Evolutionary conservation across 2,329 filamentous ascomycete species (phyloP), one percentile per base, ranked within the genome.

Genomic region (Fusarium stilboides): DNA sequence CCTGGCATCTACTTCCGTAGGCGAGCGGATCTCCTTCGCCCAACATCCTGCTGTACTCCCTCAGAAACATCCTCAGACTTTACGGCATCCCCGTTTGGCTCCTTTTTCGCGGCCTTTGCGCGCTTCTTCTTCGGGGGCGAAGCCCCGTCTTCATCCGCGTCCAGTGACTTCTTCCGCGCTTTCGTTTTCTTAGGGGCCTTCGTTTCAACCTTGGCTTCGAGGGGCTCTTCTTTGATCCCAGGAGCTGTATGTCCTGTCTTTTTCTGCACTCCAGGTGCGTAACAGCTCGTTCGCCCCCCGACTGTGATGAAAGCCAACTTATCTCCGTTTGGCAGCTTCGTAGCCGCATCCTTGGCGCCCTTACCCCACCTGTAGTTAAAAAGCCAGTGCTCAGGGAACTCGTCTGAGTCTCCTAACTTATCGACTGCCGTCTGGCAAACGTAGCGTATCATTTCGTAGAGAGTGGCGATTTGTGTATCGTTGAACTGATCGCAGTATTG

Each of bases 281-380:
- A 91, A 47, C 94, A 97, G 75, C 93, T 97, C 5, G 96, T 98
- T 45, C 96, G 85, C 3, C 95, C 94, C 1, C 95, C 95, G 1
- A 98, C 95, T 1, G 92, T 98, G 49, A 98, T 80, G 75, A 95
- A 96, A 0, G 90, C 89, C 45, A 98, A 90, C 79, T 92, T 94
- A 68, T 94, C 91, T 0, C 96, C 96, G 69, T 89, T 97, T 0
- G 95, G 95, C 28, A 98, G 80, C 49, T 86, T 87, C 6, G 87
- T 88, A 1, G 86, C 80, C 2, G 88, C 85, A 31, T 86, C 87
- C 76, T 95, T 97, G 75, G 92, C 94, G 76, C 93, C 94, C 76
- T 98, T 97, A 14, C 90, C 89, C 96, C 96, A 98, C 26, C 94
- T 88, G 77, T 97, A 86, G 66, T 92, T 91, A 83, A 97, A 97